Evolutionary conservation across 148 eudicot genomes (phyloP).

Genomic region (Limonium bicolor): DNA sequence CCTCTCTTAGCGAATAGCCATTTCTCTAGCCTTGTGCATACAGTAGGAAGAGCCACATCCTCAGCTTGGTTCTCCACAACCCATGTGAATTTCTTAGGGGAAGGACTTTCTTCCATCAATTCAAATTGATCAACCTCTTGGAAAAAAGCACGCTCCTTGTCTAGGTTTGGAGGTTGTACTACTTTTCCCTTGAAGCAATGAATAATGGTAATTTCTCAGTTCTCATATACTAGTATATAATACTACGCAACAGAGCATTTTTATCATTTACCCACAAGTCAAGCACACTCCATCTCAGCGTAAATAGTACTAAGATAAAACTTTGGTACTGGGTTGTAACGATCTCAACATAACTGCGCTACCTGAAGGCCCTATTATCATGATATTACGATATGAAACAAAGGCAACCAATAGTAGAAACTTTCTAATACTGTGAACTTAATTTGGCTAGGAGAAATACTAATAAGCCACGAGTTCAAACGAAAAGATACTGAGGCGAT

Average conservation of each 20-base stretch:
- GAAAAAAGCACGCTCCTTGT: constrained; percentile 79
- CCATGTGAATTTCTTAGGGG: constrained; percentile 79
- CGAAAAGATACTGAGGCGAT: background rate
- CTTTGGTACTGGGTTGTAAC: no score
- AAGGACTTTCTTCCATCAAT: constrained; percentile 87
- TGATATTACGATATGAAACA: no score
- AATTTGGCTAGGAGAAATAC: background rate
- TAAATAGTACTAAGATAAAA: no score
- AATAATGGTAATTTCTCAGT: no score
- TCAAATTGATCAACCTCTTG: constrained; percentile 84
- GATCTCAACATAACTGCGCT: no score
- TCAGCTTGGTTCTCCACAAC: constrained; percentile 28
- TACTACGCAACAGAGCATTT: no score
- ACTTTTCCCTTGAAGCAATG: constrained; percentile 63
- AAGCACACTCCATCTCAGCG: no score
- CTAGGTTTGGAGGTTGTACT: constrained; percentile 38
- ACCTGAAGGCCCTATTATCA: no score
- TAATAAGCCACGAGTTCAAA: background rate
- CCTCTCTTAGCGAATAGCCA: constrained; percentile 59
- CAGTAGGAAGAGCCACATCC: constrained; percentile 24
- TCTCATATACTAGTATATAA: no score
- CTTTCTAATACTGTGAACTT: no score
- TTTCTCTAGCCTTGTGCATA: constrained; percentile 57
- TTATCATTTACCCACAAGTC: background rate
- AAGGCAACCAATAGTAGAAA: no score